These are phyloP conservation scores for Neurospora sp. DNA, from an alignment of 495 filamentous ascomycete species.

Conservation along the genomic window DNA sequence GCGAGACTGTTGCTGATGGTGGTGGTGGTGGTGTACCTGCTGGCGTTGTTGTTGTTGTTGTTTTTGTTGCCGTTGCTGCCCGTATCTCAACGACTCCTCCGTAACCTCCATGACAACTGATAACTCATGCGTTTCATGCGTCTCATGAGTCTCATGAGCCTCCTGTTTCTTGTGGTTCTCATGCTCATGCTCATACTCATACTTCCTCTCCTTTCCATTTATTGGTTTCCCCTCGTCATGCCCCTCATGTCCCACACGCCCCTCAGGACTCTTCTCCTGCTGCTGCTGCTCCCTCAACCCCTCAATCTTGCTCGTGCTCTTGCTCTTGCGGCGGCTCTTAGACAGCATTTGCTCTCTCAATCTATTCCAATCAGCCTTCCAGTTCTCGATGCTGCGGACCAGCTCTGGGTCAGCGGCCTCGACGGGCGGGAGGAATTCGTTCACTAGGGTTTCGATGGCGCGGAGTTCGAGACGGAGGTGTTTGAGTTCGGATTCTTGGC, in stretches of 20 bases:
- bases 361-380: conserved; percentile 33
- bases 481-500: conserved; percentile 30
- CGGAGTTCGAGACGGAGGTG: conserved; percentile 43
- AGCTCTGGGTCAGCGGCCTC: conserved; percentile 28
- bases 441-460: conserved; percentile 40
- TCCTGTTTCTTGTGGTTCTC: not conserved
- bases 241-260: not conserved
- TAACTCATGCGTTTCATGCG: not conserved
- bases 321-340: conserved; percentile 4
- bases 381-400: conserved; percentile 32
- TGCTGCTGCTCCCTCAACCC: not conserved
- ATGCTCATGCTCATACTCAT: not conserved
- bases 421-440: conserved; percentile 28
- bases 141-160: not conserved
- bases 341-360: conserved; percentile 20
- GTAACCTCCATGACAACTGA: not conserved
- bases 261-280: not conserved
- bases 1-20: not conserved
- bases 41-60: not conserved
- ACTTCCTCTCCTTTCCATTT: not conserved
- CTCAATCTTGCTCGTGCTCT: not conserved
- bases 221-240: not conserved
- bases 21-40: not conserved
- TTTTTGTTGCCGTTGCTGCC: not conserved
- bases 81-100: not conserved